Conservation (phyloP, 179 eudicot genomes). For the Carnegiea gigantea region DNA sequence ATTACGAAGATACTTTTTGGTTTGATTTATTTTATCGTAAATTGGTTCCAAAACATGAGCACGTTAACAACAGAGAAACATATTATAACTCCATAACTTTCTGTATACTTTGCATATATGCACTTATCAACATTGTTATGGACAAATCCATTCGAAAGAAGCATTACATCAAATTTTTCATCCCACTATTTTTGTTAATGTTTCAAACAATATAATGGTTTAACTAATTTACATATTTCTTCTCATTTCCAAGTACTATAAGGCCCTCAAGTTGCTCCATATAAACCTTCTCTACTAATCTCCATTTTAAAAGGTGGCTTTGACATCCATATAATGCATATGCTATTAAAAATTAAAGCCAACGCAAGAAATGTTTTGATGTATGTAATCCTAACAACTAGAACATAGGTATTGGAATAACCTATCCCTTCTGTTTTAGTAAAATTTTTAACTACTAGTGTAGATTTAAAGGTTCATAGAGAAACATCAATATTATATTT, state of each 20-base stretch:
- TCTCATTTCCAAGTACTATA: background rate
- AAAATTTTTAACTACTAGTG: background rate
- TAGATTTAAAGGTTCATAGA: background rate
- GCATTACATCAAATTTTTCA: too few species aligned
- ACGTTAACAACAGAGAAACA: too few species aligned
- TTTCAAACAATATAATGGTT: background rate
- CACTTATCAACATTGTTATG: too few species aligned
- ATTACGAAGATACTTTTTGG: too few species aligned
- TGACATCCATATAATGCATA: slow-evolving; percentile 14
- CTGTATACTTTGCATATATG: too few species aligned
- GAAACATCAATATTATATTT: background rate
- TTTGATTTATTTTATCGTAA: too few species aligned
- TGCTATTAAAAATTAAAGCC: background rate
- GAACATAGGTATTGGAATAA: slow-evolving; percentile 4
- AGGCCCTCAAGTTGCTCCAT: background rate
- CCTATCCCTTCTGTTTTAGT: background rate
- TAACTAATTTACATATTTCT: background rate
- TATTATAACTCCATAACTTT: too few species aligned
- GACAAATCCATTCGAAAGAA: too few species aligned
- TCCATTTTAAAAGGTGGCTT: slow-evolving; percentile 2
- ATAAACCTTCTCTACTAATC: background rate
- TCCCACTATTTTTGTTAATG: too few species aligned
- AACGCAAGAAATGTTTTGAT: background rate
- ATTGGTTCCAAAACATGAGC: too few species aligned
- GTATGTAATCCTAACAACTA: background rate